Evolutionary conservation across 1,284 basidiomycete genomes (phyloP), one percentile per base, ranked within the genome.

Genomic region (Caloboletus firmus): DNA sequence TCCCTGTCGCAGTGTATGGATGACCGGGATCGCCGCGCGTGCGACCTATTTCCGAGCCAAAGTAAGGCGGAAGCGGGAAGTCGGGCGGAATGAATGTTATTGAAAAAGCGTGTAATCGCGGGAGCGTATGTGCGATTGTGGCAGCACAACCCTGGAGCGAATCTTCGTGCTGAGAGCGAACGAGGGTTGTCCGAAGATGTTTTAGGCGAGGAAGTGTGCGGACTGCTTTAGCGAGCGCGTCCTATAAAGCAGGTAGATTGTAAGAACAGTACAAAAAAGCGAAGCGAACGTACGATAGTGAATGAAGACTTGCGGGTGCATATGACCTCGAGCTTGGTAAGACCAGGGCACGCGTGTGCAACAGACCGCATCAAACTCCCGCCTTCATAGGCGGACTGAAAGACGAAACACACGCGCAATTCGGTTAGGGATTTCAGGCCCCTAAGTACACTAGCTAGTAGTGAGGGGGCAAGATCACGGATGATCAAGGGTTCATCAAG

Each of bases 331-430:
- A 89, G 74, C 60, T 83, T 78, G 31, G 73, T 75, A 37, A 89
- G 73, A 50, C 78, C 76, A 13, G 87, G 86, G 60, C 85, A 88
- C 2, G 83, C 78, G 15, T 79, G 70, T 42, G 82, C 80, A 54
- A 89, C 77, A 5, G 83, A 81, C 45, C 84, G 80, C 42, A 89
- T 74, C 49, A 88, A 72, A 58, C 82, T 82, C 32, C 81, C 83
- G 62, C 84, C 84, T 61, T 89, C 87, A 61, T 88, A 88, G 59
- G 83, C 82, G 5, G 84, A 85, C 60, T 88, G 83, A 45, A 89
- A 76, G 39, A 79, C 77, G 64, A 89, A 89, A 17, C 80, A 74
- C 46, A 89, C 79, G 51, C 77, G 81, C 52, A 89, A 73, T 35
- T 80, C 76, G 18, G 72, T 77, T 24, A 89, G 75, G 7, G 73